These are phyloP conservation scores for Ganoderma multipileum DNA, from an alignment of 1,284 basidiomycete genomes.

Conservation along the genomic window DNA sequence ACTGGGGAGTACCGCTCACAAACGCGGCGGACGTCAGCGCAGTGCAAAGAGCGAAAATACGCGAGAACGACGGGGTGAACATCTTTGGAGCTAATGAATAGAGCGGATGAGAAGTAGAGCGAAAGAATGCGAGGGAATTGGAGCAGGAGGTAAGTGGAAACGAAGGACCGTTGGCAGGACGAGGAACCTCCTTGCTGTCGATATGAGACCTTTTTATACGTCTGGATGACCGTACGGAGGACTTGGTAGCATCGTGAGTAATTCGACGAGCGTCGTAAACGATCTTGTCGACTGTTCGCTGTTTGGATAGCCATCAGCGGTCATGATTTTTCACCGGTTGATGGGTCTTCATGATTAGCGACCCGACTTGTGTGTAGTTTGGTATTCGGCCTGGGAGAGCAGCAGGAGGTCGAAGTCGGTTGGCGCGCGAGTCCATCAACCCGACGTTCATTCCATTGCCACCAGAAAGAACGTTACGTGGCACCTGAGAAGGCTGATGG, in stretches of 20 bases:
- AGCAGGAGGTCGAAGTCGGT: background rate
- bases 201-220: background rate
- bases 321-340: background rate
- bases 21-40: background rate
- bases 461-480: background rate
- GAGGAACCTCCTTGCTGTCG: background rate
- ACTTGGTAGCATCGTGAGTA: background rate
- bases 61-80: slow-evolving; percentile 13
- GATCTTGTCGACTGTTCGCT: background rate
- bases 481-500: background rate
- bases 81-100: slow-evolving; percentile 4
- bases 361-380: background rate
- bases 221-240: background rate
- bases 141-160: slow-evolving; percentile 1
- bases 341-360: background rate
- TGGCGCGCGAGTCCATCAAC: background rate
- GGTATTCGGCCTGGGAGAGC: background rate
- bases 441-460: background rate
- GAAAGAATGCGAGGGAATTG: slow-evolving; percentile 1
- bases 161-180: slow-evolving; percentile 6
- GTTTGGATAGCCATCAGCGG: background rate
- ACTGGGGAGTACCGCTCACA: slow-evolving; percentile 1
- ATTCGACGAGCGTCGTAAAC: background rate
- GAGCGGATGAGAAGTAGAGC: slow-evolving; percentile 1
- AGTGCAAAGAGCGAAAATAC: slow-evolving; percentile 13